Percentiles rank a stretch among this genome's conserved stretches.
phyloP scores from a whole-genome alignment of 805 yeast genomes.

The Isabelozyma gotoi region DNA sequence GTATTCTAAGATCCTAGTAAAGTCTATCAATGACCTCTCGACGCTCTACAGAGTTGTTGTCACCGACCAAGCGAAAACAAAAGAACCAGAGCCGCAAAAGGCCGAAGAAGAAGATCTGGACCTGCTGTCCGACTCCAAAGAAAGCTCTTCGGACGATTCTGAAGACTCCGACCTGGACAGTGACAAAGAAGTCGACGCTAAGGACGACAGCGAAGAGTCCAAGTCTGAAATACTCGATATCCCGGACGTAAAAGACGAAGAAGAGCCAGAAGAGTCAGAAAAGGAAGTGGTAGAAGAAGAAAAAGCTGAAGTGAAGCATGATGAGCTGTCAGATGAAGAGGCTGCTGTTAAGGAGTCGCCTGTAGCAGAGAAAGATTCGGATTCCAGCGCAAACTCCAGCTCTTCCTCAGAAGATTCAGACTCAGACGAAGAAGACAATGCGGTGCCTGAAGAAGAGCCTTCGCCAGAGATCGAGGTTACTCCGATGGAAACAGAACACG shows the following conservation, averaged over 20 bases:
- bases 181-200: constrained; percentile 7
- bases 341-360: constrained; percentile 1
- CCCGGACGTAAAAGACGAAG: constrained; percentile 5
- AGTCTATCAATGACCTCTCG: constrained; percentile 19
- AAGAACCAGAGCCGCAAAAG: not conserved
- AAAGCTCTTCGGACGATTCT: too few relatives aligned
- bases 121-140: too few relatives aligned
- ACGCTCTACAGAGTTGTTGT: not conserved
- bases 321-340: constrained; percentile 1
- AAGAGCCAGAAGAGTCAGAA: constrained; percentile 9
- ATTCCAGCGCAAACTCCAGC: constrained; percentile 3
- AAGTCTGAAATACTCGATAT: constrained; percentile 1
- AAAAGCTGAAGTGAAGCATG: constrained; percentile 5
- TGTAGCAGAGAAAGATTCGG: constrained; percentile 3
- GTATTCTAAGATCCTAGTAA: constrained; percentile 18
- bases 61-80: too few relatives aligned
- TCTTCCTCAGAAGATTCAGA: constrained; percentile 3
- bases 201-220: constrained; percentile 4
- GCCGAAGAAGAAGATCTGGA: not conserved
- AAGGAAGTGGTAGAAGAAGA: constrained; percentile 5
- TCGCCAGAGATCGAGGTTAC: constrained; percentile 13
- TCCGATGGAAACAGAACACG: constrained; percentile 8
- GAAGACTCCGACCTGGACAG: constrained; percentile 3
- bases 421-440: constrained; percentile 2
- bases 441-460: constrained; percentile 1